Evolutionary conservation across 164 flowering plant species (phyloP), one percentile per base, ranked within the genome.

Genomic region (Litsea cubeba): DNA sequence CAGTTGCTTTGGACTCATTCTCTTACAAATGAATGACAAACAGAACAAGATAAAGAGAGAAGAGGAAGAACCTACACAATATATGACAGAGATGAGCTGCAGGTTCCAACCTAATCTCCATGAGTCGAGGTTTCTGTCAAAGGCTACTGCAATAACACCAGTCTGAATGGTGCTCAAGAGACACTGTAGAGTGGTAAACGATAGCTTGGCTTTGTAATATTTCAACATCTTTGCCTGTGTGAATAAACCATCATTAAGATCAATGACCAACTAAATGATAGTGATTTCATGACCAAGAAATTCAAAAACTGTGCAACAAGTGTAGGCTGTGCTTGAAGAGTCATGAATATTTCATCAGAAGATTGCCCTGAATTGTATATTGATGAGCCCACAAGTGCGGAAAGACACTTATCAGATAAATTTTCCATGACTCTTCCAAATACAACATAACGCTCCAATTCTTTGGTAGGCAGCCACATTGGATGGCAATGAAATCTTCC

Each of bases 101-200:
- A 83, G 12, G 35, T 83, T 66, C 80, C 80, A 83, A 1, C 79
- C 84, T 69, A 83, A 28, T 62, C 75, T 81, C 85, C 85, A 83
- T 18, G 81, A 67, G 32, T 49, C 18, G n/a, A n/a, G 72, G 25
- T 81, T 74, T 69, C 82, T 71, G 30, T 81, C 77, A 3, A 81
- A 62, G 40, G 71, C 78, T 12, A 77, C 64, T 4, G 85, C 85
- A 5, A 73, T 28, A 1, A 72, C 30, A 58, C 74, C 73, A 2
- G 81, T 75, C 72, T 83, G 83, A 68, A 77, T 1, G 32, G 76
- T 50, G 58, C 84, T 81, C 1, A 68, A 40, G 20, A 81, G 50
- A 24, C 76, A 69, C 67, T 83, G 85, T 2, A 83, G 70, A 40
- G 73, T 73, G 3, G 81, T 75, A 63, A 83, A 62, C 12, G 24